Conservation (phyloP, 75 land plant genomes). For the Picea sitchensis region DNA sequence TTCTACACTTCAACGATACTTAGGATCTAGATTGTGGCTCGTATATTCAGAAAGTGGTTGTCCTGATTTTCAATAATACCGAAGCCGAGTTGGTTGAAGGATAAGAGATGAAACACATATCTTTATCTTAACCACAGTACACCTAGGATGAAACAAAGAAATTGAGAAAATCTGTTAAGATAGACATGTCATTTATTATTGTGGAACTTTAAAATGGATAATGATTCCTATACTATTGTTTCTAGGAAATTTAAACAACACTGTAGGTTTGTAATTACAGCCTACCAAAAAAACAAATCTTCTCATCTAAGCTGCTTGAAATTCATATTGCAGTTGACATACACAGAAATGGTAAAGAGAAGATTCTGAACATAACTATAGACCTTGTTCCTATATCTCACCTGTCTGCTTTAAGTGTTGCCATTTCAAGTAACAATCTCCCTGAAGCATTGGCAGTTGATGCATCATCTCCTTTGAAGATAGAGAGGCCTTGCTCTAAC, state of each 20-base stretch:
- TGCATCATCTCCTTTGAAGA: constrained; percentile 2
- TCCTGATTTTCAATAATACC: background rate
- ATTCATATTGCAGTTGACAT: background rate
- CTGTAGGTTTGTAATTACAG: background rate
- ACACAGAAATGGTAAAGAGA: background rate
- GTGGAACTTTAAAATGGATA: background rate
- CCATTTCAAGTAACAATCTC: constrained; percentile 10
- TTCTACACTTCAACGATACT: background rate
- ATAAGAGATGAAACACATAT: background rate
- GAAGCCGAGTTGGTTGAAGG: background rate
- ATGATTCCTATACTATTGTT: background rate
- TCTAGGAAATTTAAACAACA: background rate
- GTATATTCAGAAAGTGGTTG: background rate
- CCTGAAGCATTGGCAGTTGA: constrained; percentile 9
- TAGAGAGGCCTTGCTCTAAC: constrained; percentile 8
- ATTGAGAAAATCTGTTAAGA: background rate
- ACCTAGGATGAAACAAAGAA: background rate
- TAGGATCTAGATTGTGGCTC: background rate
- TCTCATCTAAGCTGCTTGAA: background rate
- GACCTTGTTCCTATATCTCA: background rate
- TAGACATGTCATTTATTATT: background rate
- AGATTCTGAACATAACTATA: background rate
- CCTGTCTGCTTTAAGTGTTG: constrained; percentile 1
- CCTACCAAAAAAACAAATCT: background rate
- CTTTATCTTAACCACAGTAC: background rate